Conservation (phyloP, 192 early-diverging fungal genomes). For the Rhizophagus clarus region DNA sequence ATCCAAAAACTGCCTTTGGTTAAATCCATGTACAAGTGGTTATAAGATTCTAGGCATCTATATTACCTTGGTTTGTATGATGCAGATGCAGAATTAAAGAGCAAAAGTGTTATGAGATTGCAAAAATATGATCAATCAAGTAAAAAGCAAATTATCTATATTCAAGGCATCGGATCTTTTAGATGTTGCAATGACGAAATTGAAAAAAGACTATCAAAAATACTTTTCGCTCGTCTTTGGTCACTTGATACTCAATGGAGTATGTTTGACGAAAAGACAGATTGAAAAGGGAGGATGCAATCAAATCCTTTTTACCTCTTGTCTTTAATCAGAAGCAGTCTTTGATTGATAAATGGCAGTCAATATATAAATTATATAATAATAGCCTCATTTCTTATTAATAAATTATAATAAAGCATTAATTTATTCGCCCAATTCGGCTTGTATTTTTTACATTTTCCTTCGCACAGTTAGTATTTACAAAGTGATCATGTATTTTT, state of each 20-base stretch:
- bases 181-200: neutral
- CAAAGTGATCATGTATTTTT: neutral
- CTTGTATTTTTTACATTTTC: conserved; percentile 12
- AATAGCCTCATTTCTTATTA: neutral
- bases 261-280: conserved; percentile 9
- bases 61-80: neutral
- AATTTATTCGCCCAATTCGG: neutral
- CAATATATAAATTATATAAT: neutral
- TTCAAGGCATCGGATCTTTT: neutral
- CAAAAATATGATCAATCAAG: too few species aligned
- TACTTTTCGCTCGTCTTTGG: conserved; percentile 20
- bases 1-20: too few species aligned
- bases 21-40: too few species aligned
- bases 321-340: conserved; percentile 13
- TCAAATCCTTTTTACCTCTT: conserved; percentile 10
- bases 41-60: too few species aligned
- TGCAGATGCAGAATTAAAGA: neutral
- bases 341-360: conserved; percentile 1
- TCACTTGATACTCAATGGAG: conserved; percentile 16
- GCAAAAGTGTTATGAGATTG: neutral
- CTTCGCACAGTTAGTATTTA: neutral
- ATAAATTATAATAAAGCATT: neutral
- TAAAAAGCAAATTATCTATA: neutral
- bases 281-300: conserved; percentile 4
- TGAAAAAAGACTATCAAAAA: neutral